A percentile compares a stretch with the other conserved stretches of the same genome.
Conservation (phyloP, 495 filamentous ascomycete genomes). For the Melanomma pulvis-pyrius region DNA sequence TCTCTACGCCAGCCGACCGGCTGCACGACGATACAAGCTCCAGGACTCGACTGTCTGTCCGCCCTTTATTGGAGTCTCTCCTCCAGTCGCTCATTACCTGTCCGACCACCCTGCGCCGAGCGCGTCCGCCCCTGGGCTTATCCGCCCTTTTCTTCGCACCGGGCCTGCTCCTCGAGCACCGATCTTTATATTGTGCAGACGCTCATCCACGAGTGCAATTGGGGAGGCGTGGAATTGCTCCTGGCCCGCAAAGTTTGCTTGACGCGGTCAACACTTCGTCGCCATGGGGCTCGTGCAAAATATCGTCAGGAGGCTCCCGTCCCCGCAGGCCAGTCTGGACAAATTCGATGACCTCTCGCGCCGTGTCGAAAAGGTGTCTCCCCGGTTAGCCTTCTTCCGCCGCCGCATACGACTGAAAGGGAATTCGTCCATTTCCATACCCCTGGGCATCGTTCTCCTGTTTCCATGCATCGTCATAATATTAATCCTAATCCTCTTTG, state of each 20-base stretch:
- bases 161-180: not conserved
- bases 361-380: conserved; percentile 56
- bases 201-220: conserved; percentile 1
- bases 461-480: conserved; percentile 92
- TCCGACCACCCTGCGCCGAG: conserved; percentile 16
- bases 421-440: conserved; percentile 92
- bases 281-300: conserved; percentile 67
- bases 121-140: not conserved
- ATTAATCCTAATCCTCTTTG: conserved; percentile 86
- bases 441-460: conserved; percentile 86
- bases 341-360: conserved; percentile 61
- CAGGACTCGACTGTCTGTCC: not conserved
- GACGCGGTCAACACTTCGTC: conserved; percentile 13
- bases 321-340: conserved; percentile 57
- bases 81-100: conserved; percentile 43
- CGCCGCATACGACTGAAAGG: conserved; percentile 89
- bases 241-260: conserved; percentile 7
- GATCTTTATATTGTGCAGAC: not conserved
- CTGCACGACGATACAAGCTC: not conserved
- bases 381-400: conserved; percentile 80
- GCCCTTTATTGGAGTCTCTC: conserved; percentile 24
- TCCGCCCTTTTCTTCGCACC: not conserved
- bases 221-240: conserved; percentile 6
- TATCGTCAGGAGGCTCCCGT: conserved; percentile 65
- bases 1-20: not conserved